phyloP scores from a whole-genome alignment of 2,329 filamentous ascomycete species.

The Aspergillus intermedius region DNA sequence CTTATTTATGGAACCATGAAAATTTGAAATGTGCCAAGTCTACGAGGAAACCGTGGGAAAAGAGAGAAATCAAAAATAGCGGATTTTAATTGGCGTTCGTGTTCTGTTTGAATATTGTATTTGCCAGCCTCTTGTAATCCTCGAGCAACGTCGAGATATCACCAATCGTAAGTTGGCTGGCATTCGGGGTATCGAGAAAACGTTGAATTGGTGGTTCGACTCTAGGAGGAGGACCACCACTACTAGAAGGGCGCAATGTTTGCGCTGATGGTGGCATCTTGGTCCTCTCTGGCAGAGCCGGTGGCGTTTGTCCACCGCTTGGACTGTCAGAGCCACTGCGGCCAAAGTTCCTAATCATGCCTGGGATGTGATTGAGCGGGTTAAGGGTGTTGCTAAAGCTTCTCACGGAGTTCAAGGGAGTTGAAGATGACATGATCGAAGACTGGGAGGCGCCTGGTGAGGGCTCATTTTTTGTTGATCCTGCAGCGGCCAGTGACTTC shows the following conservation, averaged over 20 bases:
- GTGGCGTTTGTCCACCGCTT: slow-evolving; percentile 35
- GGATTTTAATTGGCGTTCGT: slow-evolving; percentile 10
- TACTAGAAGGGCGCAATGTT: slow-evolving; percentile 9
- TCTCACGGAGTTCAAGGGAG: slow-evolving; percentile 73
- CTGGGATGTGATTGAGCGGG: slow-evolving; percentile 69
- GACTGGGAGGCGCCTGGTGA: slow-evolving; percentile 11
- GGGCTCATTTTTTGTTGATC: slow-evolving; percentile 17
- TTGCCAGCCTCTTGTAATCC: slow-evolving; percentile 68
- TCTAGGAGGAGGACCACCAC: slow-evolving; percentile 10
- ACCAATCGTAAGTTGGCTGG: slow-evolving; percentile 63
- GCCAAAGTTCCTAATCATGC: slow-evolving; percentile 73
- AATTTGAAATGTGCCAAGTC: neutral
- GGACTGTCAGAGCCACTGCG: slow-evolving; percentile 37
- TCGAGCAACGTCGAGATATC: slow-evolving; percentile 66
- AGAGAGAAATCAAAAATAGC: neutral
- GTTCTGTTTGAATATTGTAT: slow-evolving; percentile 50
- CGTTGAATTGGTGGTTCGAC: slow-evolving; percentile 59
- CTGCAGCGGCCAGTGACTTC: slow-evolving; percentile 28
- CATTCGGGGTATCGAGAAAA: slow-evolving; percentile 66
- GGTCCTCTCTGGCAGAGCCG: slow-evolving; percentile 37
- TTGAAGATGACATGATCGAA: slow-evolving; percentile 29
- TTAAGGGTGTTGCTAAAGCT: slow-evolving; percentile 76
- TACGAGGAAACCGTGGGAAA: neutral
- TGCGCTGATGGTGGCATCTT: slow-evolving; percentile 15
- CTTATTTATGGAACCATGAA: no score